phyloP scores from a whole-genome alignment of 164 flowering plant genomes.

The Piper longum region DNA sequence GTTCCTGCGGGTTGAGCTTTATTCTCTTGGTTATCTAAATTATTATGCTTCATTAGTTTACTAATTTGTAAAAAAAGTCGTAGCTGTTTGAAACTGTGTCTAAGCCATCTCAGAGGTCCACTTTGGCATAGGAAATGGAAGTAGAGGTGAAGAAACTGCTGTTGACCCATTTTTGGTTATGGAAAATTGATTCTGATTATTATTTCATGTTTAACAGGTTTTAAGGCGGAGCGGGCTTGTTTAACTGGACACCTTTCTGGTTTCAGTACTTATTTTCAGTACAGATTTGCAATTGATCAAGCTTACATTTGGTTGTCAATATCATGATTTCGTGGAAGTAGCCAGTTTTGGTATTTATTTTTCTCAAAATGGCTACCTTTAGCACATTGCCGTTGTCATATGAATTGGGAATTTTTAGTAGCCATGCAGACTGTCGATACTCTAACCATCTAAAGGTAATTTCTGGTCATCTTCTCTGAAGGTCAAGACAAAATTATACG shows the following conservation, averaged over 20 bases:
- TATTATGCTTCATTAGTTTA: neutral
- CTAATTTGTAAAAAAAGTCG: neutral
- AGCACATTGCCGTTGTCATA: conserved; percentile 41
- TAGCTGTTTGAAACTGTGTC: neutral
- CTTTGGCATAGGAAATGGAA: neutral
- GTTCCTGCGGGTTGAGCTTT: too few relatives aligned
- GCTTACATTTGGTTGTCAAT: too few relatives aligned
- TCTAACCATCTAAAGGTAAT: conserved; percentile 25
- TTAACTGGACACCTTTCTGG: neutral
- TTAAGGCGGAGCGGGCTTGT: neutral
- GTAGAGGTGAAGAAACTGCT: too few relatives aligned
- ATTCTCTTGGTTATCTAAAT: neutral
- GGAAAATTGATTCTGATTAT: too few relatives aligned
- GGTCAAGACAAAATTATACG: neutral
- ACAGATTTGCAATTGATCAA: too few relatives aligned
- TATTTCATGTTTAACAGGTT: too few relatives aligned
- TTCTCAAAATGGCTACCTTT: conserved; percentile 27
- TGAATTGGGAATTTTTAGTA: conserved; percentile 26
- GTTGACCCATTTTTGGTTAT: too few relatives aligned
- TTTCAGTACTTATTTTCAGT: conserved; percentile 2
- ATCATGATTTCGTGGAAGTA: too few relatives aligned
- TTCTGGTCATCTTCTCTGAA: neutral
- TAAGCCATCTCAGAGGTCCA: neutral
- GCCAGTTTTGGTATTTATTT: too few relatives aligned
- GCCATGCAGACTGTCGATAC: conserved; percentile 7